A percentile compares a stretch with the other conserved stretches of the same genome.
Conservation (phyloP, 2,329 filamentous ascomycete genomes). For the Verticillium nonalfalfae region DNA sequence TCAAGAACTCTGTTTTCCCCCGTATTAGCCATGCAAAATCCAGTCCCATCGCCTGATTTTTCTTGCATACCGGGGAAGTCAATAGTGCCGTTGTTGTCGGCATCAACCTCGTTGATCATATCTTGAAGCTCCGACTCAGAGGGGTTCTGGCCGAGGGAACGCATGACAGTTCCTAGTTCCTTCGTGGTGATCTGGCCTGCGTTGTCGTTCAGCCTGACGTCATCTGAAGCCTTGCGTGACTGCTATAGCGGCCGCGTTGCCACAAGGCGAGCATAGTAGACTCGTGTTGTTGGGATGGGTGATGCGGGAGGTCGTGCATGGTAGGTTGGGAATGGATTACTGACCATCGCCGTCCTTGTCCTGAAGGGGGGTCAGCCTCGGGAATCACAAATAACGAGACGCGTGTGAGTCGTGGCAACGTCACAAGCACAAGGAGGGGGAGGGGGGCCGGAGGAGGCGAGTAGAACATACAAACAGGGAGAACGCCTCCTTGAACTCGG, state of each 20-base stretch:
- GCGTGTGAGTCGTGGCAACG: constrained; percentile 3
- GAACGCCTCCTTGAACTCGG: constrained; percentile 99
- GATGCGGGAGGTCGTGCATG: neutral
- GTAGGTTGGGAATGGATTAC: constrained; percentile 27
- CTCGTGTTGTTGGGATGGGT: neutral
- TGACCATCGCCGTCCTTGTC: constrained; percentile 90
- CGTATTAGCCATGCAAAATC: constrained; percentile 16
- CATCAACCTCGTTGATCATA: constrained; percentile 92
- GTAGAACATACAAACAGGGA: constrained; percentile 86
- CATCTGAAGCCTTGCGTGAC: neutral
- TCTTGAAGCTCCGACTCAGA: constrained; percentile 87
- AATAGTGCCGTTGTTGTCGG: constrained; percentile 89
- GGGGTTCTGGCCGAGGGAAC: constrained; percentile 82
- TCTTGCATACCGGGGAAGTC: constrained; percentile 76
- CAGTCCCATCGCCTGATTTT: neutral
- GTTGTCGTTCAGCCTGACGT: constrained; percentile 17
- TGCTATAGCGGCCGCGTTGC: neutral
- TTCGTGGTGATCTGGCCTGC: constrained; percentile 87
- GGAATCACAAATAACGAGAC: neutral
- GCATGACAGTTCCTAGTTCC: constrained; percentile 86
- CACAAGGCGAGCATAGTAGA: neutral
- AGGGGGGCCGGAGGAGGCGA: neutral
- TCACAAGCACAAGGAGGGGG: neutral
- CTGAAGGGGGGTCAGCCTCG: constrained; percentile 36
- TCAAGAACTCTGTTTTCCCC: constrained; percentile 68